Percentiles rank a stretch among this genome's conserved stretches.
Evolutionary conservation across 2,329 filamentous ascomycete genomes (phyloP).

Genomic region (Pseudocercospora eumusae): DNA sequence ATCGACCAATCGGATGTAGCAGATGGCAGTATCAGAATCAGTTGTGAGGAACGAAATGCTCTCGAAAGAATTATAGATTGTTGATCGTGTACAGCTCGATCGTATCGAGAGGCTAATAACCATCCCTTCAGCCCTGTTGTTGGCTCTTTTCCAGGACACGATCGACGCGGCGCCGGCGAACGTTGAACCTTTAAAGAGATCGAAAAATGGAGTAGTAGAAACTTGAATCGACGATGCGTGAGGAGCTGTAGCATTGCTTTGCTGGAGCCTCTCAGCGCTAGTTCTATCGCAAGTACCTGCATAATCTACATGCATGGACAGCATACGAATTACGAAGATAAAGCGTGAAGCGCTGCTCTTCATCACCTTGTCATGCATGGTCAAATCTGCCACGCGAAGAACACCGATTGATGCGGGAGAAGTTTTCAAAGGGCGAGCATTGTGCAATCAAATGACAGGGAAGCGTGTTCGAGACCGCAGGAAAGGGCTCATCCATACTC

Average conservation of each 20-base stretch:
- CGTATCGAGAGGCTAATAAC: too few relatives aligned
- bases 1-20: background rate
- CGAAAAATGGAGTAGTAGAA: too few relatives aligned
- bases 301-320: constrained; percentile 4
- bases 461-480: constrained; percentile 3
- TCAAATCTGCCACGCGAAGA: constrained; percentile 4
- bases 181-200: constrained; percentile 10
- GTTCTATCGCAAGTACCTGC: constrained; percentile 1
- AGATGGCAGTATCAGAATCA: background rate
- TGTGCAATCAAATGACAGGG: constrained; percentile 1
- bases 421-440: background rate
- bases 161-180: constrained; percentile 8
- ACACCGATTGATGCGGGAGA: constrained; percentile 1
- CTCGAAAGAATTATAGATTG: background rate
- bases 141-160: constrained; percentile 3
- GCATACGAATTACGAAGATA: too few relatives aligned
- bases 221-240: too few relatives aligned
- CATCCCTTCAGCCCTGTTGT: constrained; percentile 4
- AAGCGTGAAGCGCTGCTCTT: constrained; percentile 3
- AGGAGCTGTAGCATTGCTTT: background rate
- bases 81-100: too few relatives aligned
- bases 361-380: constrained; percentile 9
- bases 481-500: constrained; percentile 11
- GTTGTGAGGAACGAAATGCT: constrained; percentile 1
- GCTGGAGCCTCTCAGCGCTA: constrained; percentile 5